Base-by-base conservation (phyloP, 768 basidiomycete genomes). In the Naganishia friedmannii region DNA sequence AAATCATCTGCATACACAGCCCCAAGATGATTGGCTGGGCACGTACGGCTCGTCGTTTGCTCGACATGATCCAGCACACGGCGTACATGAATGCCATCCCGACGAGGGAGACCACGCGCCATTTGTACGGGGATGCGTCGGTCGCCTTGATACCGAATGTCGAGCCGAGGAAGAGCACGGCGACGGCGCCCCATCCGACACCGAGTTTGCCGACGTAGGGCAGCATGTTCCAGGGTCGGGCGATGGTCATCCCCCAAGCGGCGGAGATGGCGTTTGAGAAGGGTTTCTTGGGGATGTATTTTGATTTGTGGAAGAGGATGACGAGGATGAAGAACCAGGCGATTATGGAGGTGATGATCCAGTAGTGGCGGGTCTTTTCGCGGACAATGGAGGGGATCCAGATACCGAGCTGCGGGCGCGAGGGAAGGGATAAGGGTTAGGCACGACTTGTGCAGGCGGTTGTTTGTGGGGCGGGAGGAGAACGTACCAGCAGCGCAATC, bases 1-100 rank as follows among this genome's bases (percentile, higher is more conserved):
- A 86, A 21, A 83, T 86, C 83, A 93, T 92, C 78, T 96, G 93
- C 53, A 89, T 74, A 81, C 93, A 88, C 23, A 94, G 83, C 23
- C 93, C 93, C 57, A 92, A 88, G 69, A 93, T 88, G 75, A 93
- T 86, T n/a, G 92, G 92, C 37, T 73, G 71, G 31, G 69, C 72
- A 26, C 72, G 72, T 58, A 75, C 73, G 21, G 73, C 71, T 26
- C 34, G 34, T 51, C 74, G 71, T 17, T 71, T 71, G 48, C 51
- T 57, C 23, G 67, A 71, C 48, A 68, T 70, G 31, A 65, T 39
- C 66, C 68, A 73, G 67, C 70, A 70, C 19, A 17, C 68, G n/a
- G 69, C 73, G 56, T 73, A 71, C 66, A 75, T 69, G 68, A 75
- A 67, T 10, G 53, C 68, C 29, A 75, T 58, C 34, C 72, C 74